Conservation (phyloP, 495 filamentous ascomycete genomes). For the Paragyromitra xinjiangensis region DNA sequence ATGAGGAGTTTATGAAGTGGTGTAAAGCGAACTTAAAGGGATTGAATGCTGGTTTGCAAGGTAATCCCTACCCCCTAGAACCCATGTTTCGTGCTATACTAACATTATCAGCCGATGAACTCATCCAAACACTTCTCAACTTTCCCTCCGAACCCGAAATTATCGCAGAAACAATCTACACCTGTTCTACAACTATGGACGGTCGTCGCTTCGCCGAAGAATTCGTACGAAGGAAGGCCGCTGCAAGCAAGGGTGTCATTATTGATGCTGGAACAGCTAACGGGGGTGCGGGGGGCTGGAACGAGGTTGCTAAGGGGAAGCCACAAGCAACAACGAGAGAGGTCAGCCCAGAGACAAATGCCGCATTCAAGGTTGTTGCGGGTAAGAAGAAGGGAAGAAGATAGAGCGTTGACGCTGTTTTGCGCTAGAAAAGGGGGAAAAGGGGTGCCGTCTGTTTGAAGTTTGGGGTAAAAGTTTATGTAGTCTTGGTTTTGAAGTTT, state of each 20-base stretch:
- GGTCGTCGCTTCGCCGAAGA: conserved; percentile 92
- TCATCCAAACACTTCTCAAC: conserved; percentile 75
- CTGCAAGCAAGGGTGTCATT: conserved; percentile 87
- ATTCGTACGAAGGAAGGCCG: conserved; percentile 88
- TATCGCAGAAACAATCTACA: conserved; percentile 88
- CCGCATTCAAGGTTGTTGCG: conserved; percentile 86
- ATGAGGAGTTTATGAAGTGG: conserved; percentile 95
- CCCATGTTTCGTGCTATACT: conserved; percentile 28
- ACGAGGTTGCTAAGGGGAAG: conserved; percentile 95
- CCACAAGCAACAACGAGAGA: conserved; percentile 61
- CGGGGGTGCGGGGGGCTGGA: conserved; percentile 78
- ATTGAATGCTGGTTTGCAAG: conserved; percentile 60
- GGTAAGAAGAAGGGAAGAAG: conserved; percentile 90
- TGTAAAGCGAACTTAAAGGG: conserved; percentile 74
- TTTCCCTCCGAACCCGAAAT: conserved; percentile 80
- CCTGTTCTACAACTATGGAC: conserved; percentile 83
- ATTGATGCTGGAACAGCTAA: conserved; percentile 64
- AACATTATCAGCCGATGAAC: conserved; percentile 74
- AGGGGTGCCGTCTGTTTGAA: neutral
- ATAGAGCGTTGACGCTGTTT: conserved; percentile 36
- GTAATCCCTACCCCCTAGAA: conserved; percentile 23
- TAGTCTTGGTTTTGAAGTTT: conserved; percentile 20
- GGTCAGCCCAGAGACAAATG: conserved; percentile 63
- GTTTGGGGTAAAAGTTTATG: conserved; percentile 21
- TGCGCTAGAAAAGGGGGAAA: neutral